These are phyloP conservation scores for Lecanoromycetidae sp. DNA, from an alignment of 2,329 filamentous ascomycete genomes.

Conservation along the genomic window DNA sequence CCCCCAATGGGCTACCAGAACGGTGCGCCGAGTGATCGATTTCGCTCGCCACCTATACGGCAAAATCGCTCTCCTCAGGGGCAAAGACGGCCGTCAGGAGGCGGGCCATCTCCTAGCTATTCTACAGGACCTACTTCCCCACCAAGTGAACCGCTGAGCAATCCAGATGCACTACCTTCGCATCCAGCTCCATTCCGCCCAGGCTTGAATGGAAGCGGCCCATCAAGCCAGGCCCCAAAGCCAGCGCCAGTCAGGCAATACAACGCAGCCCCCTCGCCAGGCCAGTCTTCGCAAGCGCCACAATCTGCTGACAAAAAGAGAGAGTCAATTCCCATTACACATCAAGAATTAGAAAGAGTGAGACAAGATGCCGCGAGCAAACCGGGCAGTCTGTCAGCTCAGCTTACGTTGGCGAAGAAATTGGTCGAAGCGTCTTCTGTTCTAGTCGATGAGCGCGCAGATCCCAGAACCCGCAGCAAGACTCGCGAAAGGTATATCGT, in stretches of 20 bases:
- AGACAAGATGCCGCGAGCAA: slow-evolving; percentile 58
- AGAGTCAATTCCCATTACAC: slow-evolving; percentile 52
- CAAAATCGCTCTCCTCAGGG: background rate
- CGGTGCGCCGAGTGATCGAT: background rate
- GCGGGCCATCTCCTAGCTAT: slow-evolving; percentile 22
- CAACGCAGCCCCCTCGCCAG: slow-evolving; percentile 30
- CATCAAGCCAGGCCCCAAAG: slow-evolving; percentile 28
- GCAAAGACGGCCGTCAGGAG: background rate
- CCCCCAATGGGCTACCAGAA: background rate
- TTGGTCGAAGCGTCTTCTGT: slow-evolving; percentile 73
- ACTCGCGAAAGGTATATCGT: slow-evolving; percentile 69
- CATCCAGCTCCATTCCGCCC: slow-evolving; percentile 53
- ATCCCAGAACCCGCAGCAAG: slow-evolving; percentile 49
- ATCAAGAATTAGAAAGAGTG: slow-evolving; percentile 64
- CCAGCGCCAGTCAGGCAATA: slow-evolving; percentile 45
- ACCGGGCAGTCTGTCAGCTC: slow-evolving; percentile 57
- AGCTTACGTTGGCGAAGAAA: slow-evolving; percentile 66
- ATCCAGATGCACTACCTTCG: slow-evolving; percentile 41
- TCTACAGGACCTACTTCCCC: slow-evolving; percentile 23
- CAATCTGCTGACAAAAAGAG: slow-evolving; percentile 20
- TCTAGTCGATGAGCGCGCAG: slow-evolving; percentile 63
- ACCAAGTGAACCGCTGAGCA: slow-evolving; percentile 23
- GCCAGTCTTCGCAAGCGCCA: no score
- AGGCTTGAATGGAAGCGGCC: slow-evolving; percentile 31
- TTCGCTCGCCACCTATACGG: background rate